Base-by-base conservation (phyloP, 177 flowering plant genomes). In the Tripterygium wilfordii region DNA sequence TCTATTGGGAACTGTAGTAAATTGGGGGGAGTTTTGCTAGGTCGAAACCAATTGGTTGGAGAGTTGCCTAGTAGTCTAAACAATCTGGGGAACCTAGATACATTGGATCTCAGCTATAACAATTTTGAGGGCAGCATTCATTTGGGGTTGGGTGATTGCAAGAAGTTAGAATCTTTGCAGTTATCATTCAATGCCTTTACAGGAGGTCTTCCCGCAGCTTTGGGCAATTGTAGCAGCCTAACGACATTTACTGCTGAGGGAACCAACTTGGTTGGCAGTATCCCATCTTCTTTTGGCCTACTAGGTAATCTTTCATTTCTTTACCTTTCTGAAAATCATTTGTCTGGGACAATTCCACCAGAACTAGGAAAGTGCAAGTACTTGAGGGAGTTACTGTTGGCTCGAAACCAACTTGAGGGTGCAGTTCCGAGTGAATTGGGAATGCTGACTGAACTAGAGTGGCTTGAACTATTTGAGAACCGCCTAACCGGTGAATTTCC, bases 231-330 rank as follows among this genome's bases (percentile, higher is more conserved):
- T 29, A 77, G 70, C 54, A 48, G 56, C 50, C 60, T 86, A 44
- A 42, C 32, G 0, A n/a, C 12, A 0, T 56, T 86, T 53, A 57
- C 68, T 27, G 72, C 66, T 5, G 61, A 64, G 13, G 19, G 22
- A 21, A 72, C 58, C 42, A 62, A 57, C 25, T 55, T 86, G 31
- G 67, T 65, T 0, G 96, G 96, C 10, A 24, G 17, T 18, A 75
- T 84, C 31, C 89, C 96, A 0, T 54, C 92, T 26, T 74, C 87
- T 12, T 35, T 87, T 36, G 92, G 96, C 8, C 62, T 51, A 14
- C 59, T 87, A 3, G 32, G 22, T 1, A 48, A 64, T 55, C 80
- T 87, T 31, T 42, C 40, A 0, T 0, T 1, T 6, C 70, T 87
- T 35, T 65, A 72, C 60, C 76, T 87, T 12, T 60, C 80, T 14